A percentile compares a stretch with the other conserved stretches of the same genome.
These are phyloP conservation scores for Tricholomella constricta DNA, from an alignment of 768 basidiomycete species.

Conservation along the genomic window DNA sequence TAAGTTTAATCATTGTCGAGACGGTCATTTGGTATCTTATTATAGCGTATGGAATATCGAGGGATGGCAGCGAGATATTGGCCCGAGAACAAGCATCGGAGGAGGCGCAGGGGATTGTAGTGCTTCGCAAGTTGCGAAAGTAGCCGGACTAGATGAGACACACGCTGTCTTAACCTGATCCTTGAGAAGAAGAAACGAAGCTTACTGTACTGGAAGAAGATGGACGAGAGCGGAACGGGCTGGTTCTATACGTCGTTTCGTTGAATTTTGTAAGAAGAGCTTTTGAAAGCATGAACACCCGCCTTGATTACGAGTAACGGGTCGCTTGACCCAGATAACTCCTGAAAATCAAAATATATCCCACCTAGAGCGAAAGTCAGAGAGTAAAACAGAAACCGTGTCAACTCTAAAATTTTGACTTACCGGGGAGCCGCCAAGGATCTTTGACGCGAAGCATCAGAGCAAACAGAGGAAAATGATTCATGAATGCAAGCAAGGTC, in stretches of 20 bases:
- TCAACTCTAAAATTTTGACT: background rate
- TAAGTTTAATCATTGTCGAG: background rate
- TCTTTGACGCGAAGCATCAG: slow-evolving; percentile 85
- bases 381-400: background rate
- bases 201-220: slow-evolving; percentile 64
- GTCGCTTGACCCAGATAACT: slow-evolving; percentile 19
- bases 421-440: slow-evolving; percentile 80
- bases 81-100: slow-evolving; percentile 50
- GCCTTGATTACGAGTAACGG: slow-evolving; percentile 37
- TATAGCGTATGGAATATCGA: slow-evolving; percentile 39
- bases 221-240: slow-evolving; percentile 48
- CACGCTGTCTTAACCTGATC: background rate
- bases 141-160: slow-evolving; percentile 41
- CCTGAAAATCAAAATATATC: slow-evolving; percentile 33
- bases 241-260: slow-evolving; percentile 42
- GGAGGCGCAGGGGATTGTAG: slow-evolving; percentile 60
- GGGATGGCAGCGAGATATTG: slow-evolving; percentile 53
- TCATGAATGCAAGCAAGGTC: slow-evolving; percentile 74
- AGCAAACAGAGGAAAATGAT: slow-evolving; percentile 91
- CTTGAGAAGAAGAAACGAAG: background rate
- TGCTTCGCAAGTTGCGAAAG: slow-evolving; percentile 52
- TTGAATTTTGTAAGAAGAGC: background rate
- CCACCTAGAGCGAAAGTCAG: slow-evolving; percentile 25
- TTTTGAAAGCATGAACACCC: background rate
- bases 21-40: slow-evolving; percentile 19